Evolutionary conservation across 1,284 basidiomycete species (phyloP), one percentile per base, ranked within the genome.

Genomic region (Pseudomicrostroma phylloplanum): DNA sequence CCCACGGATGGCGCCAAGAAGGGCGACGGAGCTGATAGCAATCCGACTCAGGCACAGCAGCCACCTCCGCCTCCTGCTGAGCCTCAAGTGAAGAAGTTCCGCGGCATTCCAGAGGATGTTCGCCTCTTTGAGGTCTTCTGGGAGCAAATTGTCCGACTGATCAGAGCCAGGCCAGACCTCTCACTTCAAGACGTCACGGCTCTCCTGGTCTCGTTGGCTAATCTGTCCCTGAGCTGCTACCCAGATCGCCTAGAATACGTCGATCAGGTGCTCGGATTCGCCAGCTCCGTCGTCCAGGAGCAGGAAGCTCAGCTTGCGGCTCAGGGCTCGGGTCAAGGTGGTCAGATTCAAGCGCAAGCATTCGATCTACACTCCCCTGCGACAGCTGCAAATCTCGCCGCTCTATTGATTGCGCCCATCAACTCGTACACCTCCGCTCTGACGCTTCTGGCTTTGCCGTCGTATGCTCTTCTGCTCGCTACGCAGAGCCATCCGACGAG

Each of bases 81-180:
- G 21, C 53, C 62, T 17, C 55, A 13, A 26, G 25, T 19, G 39
- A n/a, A 66, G 59, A 77, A 73, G 48, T 78, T 76, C 69, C 65
- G 77, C 21, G 77, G 77, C 42, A 77, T 78, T 39, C 77, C 77
- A 0, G 74, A 76, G 55, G 70, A 77, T 56, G 74, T 78, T 26
- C 71, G 67, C 39, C 72, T 78, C 26, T 78, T 78, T 61, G 77
- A 78, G 58, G 76, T 78, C 11, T 78, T 78, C 40, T 78, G 77
- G 77, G 74, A 73, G 62, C 77, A 78, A 61, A 72, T 78, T 26
- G 73, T 77, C 13, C 66, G 72, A 60, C 73, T 78, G 21, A 76
- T 78, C 64, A 70, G 67, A 8, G 77, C 77, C 19, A 66, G 77
- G n/a, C 74, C 77, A 3, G 77, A 78, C 41, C 67, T 78, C n/a